Evolutionary conservation across 2,329 filamentous ascomycete species (phyloP).

Genomic region (Trichoderma citrinoviride): DNA sequence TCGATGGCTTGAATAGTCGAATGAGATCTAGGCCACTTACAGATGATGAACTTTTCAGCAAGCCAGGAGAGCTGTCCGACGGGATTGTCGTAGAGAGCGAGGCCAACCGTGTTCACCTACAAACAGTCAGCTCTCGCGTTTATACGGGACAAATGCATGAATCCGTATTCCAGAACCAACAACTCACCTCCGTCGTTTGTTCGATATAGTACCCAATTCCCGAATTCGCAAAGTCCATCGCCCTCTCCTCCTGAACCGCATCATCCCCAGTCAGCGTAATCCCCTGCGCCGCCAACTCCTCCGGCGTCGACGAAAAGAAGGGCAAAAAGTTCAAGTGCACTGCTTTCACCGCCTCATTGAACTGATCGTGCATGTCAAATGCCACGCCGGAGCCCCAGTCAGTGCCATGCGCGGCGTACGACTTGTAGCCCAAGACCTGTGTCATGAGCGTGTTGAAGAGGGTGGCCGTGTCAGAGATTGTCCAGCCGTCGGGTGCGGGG

Average conservation of each 20-base stretch:
- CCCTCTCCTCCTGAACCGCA: constrained; percentile 13
- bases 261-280: constrained; percentile 20
- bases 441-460: constrained; percentile 40
- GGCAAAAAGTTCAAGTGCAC: constrained; percentile 24
- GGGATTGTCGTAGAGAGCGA: constrained; percentile 43
- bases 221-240: constrained; percentile 3
- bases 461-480: constrained; percentile 37
- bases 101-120: constrained; percentile 43
- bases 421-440: constrained; percentile 38
- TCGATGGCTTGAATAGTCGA: accelerated
- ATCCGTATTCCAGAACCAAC: too few species aligned
- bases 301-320: constrained; percentile 18
- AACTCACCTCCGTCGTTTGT: constrained; percentile 6
- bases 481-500: constrained; percentile 34
- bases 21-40: background rate
- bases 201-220: constrained; percentile 23
- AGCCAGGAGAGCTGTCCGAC: constrained; percentile 44
- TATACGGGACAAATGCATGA: background rate
- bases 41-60: constrained; percentile 38
- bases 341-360: constrained; percentile 21
- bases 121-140: background rate
- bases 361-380: constrained; percentile 25
- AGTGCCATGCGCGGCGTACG: constrained; percentile 25
- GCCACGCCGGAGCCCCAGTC: constrained; percentile 23
- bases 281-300: constrained; percentile 16